phyloP scores from a whole-genome alignment of 2,329 filamentous ascomycete genomes.

The Escovopsis weberi region DNA sequence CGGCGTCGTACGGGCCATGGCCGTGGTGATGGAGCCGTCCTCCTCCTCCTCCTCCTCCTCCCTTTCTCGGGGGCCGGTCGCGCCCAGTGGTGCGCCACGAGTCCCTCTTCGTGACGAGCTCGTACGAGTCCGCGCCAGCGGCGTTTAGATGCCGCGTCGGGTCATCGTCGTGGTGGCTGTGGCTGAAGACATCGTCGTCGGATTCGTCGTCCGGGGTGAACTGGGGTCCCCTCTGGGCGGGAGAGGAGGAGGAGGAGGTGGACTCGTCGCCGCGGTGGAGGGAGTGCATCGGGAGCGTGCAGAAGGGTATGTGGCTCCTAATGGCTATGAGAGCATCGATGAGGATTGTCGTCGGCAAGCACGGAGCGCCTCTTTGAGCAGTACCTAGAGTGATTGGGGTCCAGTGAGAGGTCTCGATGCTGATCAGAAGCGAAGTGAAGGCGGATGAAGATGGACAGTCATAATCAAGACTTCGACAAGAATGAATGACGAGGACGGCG shows the following conservation, averaged over 20 bases:
- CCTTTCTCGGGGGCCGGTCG: constrained; percentile 10
- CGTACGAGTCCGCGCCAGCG: constrained; percentile 18
- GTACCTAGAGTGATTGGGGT: not conserved
- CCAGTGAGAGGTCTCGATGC: not conserved
- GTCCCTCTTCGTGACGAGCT: constrained; percentile 15
- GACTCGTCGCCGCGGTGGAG: constrained; percentile 13
- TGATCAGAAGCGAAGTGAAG: too few species aligned
- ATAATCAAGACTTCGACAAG: not conserved
- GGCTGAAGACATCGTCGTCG: too few species aligned
- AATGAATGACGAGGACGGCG: too few species aligned
- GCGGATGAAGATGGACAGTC: not conserved
- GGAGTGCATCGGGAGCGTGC: constrained; percentile 10
- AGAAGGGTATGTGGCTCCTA: not conserved
- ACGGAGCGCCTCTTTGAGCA: not conserved
- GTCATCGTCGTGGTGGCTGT: too few species aligned
- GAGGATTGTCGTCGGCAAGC: not conserved
- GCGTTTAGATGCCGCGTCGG: too few species aligned
- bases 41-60: not conserved
- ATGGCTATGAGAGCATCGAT: too few species aligned
- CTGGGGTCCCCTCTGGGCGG: constrained; percentile 24
- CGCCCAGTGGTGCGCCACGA: constrained; percentile 1
- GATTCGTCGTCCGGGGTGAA: constrained; percentile 21
- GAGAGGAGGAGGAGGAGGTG: constrained; percentile 26
- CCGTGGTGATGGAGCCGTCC: too few species aligned
- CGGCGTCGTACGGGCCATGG: too few species aligned